Percentiles rank a stretch among this genome's conserved stretches.
Evolutionary conservation across 2,329 filamentous ascomycete genomes (phyloP).

Genomic region (Passalora sequoiae): DNA sequence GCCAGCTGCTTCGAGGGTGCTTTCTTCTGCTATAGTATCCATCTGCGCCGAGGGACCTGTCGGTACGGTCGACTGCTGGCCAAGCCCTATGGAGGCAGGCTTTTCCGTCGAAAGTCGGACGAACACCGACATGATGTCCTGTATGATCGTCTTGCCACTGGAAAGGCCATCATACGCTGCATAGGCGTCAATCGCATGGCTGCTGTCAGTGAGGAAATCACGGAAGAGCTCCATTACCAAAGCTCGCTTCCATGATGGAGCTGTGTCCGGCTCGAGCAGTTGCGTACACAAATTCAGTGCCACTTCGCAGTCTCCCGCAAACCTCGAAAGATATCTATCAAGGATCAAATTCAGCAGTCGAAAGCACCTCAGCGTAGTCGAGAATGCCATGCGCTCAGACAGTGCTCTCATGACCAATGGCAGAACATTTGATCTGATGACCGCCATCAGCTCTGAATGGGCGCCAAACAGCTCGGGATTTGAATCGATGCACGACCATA

Average conservation of each 20-base stretch:
- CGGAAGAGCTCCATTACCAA: constrained; percentile 88
- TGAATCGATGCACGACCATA: constrained; percentile 83
- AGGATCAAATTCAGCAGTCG: constrained; percentile 79
- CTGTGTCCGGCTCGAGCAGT: constrained; percentile 76
- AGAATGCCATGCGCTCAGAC: constrained; percentile 72
- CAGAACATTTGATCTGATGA: constrained; percentile 72
- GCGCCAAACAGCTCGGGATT: constrained; percentile 74
- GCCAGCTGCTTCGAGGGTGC: constrained; percentile 74
- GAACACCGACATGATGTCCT: constrained; percentile 77
- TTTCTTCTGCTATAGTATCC: constrained; percentile 66
- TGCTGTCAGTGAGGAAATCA: constrained; percentile 75
- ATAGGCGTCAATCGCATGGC: constrained; percentile 73
- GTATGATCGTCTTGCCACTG: constrained; percentile 69
- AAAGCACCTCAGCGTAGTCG: constrained; percentile 73
- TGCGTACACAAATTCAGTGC: constrained; percentile 77
- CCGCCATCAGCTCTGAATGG: constrained; percentile 74
- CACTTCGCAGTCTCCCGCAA: constrained; percentile 76
- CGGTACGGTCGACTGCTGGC: constrained; percentile 81
- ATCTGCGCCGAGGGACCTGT: constrained; percentile 53
- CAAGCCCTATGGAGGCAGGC: constrained; percentile 79
- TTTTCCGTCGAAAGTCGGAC: constrained; percentile 92
- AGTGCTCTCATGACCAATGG: constrained; percentile 74
- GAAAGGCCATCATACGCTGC: constrained; percentile 69
- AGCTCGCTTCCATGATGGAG: constrained; percentile 76
- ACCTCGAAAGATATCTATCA: constrained; percentile 67